phyloP scores from a whole-genome alignment of 2,329 filamentous ascomycete species.

The Fusarium bulbicola region DNA sequence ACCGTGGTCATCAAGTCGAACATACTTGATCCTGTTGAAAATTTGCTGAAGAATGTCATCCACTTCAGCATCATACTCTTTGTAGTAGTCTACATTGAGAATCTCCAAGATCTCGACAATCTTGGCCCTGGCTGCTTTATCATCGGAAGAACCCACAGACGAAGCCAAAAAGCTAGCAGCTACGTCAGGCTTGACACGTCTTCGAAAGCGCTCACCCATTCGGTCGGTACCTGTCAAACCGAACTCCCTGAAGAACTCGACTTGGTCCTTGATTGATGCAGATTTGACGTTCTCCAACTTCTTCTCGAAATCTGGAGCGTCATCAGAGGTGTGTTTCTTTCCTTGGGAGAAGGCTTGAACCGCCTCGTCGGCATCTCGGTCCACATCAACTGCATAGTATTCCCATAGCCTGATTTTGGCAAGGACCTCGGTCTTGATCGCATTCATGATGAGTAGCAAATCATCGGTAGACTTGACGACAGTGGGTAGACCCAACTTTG shows the following conservation, averaged over 20 bases:
- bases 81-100: constrained; percentile 87
- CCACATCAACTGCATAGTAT: constrained; percentile 86
- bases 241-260: constrained; percentile 72
- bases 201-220: constrained; percentile 81
- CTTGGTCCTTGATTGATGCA: constrained; percentile 59
- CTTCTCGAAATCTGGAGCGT: constrained; percentile 46
- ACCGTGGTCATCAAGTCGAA: constrained; percentile 90
- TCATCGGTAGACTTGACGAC: constrained; percentile 77
- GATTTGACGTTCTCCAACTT: constrained; percentile 58
- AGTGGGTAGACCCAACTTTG: constrained; percentile 76
- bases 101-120: constrained; percentile 77
- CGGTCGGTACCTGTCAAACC: constrained; percentile 76
- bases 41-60: constrained; percentile 88
- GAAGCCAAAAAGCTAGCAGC: constrained; percentile 65
- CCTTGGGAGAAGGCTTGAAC: constrained; percentile 77
- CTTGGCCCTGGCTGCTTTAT: constrained; percentile 62
- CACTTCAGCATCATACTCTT: constrained; percentile 88
- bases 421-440: constrained; percentile 82
- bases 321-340: constrained; percentile 63
- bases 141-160: constrained; percentile 69
- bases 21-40: constrained; percentile 94
- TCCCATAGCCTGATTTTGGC: constrained; percentile 86
- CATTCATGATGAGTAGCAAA: constrained; percentile 82
- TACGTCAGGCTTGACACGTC: constrained; percentile 73
- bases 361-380: constrained; percentile 73